Base-by-base conservation (phyloP, 2,329 filamentous ascomycete genomes). In the Fusarium siculi region DNA sequence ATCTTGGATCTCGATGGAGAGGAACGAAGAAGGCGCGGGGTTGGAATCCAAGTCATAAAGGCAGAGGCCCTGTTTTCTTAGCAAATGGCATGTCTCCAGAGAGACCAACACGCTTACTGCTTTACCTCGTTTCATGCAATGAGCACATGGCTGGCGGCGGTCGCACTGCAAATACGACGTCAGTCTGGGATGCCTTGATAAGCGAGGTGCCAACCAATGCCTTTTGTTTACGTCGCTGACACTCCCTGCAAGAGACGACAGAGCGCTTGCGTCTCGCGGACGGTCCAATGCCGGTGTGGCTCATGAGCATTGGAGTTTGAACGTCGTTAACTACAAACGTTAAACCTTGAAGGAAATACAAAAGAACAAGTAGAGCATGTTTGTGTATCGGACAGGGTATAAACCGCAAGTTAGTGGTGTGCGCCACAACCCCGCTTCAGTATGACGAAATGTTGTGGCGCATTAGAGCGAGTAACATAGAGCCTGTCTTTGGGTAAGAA, bases 81-180 rank as follows among this genome's bases (percentile, higher is more conserved):
- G n/a, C 0, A 25, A 25, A 44, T 12, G 15, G 10, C n/a, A 25
- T 18, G 10, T 18, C 1, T 1, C 9, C 2, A 11, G 0, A 15
- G 9, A 25, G 10, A 4, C 0, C 4, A 11, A 2, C 10, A 5
- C 15, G 10, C 42, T 44, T 44, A 44, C 42, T 9, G 23, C n/a
- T 12, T 44, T 44, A 9, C 42, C n/a, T 4, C 42, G 42, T 44
- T 44, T 44, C n/a, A 12, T 44, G 8, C 42, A 44, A 23, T 44
- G 42, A 44, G 42, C 16, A 9, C 42, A 44, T 44, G 42, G 42
- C 42, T 44, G 42, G 42, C 42, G 42, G 23, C 42, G 42, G 16
- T 44, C 42, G 16, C 42, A 25, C 42, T 43, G 8, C 42, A 44
- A 18, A 18, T 7, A 3, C 15, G 7, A 11, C 7, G 7, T 44